Base-by-base conservation (phyloP, 2,329 filamentous ascomycete genomes). In the Didymella pomorum region DNA sequence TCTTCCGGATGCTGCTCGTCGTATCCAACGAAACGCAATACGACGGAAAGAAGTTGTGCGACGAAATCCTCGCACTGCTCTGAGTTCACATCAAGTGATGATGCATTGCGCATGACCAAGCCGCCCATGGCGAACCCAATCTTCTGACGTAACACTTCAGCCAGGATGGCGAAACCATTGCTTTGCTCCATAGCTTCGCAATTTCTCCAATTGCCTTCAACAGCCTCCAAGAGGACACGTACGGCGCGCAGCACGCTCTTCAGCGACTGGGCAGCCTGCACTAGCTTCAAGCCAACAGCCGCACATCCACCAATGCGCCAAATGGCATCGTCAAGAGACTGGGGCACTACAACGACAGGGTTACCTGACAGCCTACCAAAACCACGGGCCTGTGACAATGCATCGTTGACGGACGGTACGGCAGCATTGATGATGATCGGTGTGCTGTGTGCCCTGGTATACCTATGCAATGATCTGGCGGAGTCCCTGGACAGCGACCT, bases 141-240 rank as follows among this genome's bases (percentile, higher is more conserved):
- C 74, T 97, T 97, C 53, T 91, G 90, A 53, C 92, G 88, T 23
- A 99, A 79, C 18, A 98, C 83, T 76, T 93, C 87, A 39, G 90
- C 90, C 49, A 99, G 80, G 33, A 98, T 91, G 25, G 91, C 90
- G 73, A 97, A 99, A 0, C 94, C 96, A 66, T 96, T 95, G 59
- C 96, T 93, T 69, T 91, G 89, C 76, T 99, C 95, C 90, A 99
- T 97, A 25, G 95, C 93, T 75, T 99, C 96, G 66, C 95, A 98
- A 66, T 98, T 98, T 63, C 95, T 87, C 95, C 96, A 99, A 73
- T 91, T 98, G 63, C 91, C 89, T 65, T 91, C 89, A 48, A 97
- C 90, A 60, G 91, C 92, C 64, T 91, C 87, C 62, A 97, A 93
- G 25, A 97, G 82, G 69, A 96, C 90, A 69, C 96, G 88, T 2